phyloP scores from a whole-genome alignment of 192 early-diverging fungal genomes.

The Linnemannia exigua region DNA sequence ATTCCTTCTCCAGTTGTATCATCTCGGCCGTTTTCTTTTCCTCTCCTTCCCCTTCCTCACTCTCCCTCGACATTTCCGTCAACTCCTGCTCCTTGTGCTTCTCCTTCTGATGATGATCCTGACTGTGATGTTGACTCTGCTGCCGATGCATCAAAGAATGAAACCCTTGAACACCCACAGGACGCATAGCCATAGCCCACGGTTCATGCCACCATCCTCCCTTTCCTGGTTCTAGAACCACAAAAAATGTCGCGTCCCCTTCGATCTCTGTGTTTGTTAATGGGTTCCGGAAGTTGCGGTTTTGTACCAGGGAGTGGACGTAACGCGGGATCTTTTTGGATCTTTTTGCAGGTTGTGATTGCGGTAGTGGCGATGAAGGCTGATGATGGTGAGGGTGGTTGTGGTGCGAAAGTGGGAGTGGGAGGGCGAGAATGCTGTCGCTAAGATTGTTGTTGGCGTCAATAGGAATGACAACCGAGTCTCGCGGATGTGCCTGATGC shows the following conservation, averaged over 20 bases:
- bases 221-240: slow-evolving; percentile 28
- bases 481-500: background rate
- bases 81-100: background rate
- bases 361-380: background rate
- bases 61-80: too few relatives aligned
- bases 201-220: slow-evolving; percentile 57
- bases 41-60: background rate
- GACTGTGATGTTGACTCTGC: background rate
- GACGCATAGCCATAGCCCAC: slow-evolving; percentile 30
- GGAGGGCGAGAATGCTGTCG: background rate
- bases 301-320: slow-evolving; percentile 46
- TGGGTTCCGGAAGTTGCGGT: slow-evolving; percentile 38
- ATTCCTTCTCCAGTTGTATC: slow-evolving; percentile 31
- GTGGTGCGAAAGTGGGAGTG: background rate
- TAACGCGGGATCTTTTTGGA: slow-evolving; percentile 16
- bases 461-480: slow-evolving; percentile 16
- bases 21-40: slow-evolving; percentile 1
- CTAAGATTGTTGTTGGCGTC: background rate
- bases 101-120: background rate
- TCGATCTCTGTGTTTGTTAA: slow-evolving; percentile 46
- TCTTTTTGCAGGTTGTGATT: slow-evolving; percentile 2
- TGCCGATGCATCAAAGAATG: slow-evolving; percentile 7
- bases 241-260: slow-evolving; percentile 46
- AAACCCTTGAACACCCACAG: background rate
- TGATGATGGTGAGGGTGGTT: background rate